Conservation (phyloP, 371 early-diverging fungal genomes). For the Neoconidiobolus thromboides region DNA sequence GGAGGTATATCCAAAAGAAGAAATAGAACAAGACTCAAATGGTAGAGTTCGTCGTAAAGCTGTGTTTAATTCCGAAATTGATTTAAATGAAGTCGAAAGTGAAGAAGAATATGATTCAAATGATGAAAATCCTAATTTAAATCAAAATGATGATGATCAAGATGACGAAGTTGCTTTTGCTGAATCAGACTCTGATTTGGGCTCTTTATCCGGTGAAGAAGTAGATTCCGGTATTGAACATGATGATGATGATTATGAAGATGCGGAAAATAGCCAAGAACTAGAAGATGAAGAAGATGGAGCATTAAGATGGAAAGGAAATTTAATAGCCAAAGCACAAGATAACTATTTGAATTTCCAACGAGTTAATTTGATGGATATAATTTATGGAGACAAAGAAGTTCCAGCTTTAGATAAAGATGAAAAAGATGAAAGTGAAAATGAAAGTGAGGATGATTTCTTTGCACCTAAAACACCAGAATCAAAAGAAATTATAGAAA, state of each 20-base stretch:
- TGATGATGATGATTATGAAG: conserved; percentile 16
- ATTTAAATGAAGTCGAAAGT: too few species aligned
- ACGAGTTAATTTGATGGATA: conserved; percentile 62
- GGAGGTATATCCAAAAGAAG: conserved; percentile 13
- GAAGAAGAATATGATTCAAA: conserved; percentile 7
- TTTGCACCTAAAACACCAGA: conserved; percentile 24
- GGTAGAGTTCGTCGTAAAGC: conserved; percentile 38
- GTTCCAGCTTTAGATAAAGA: background rate
- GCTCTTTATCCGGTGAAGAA: conserved; percentile 17
- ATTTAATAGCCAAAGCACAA: conserved; percentile 44
- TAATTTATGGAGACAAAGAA: conserved; percentile 51
- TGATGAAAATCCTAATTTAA: too few species aligned
- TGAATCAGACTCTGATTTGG: conserved; percentile 50
- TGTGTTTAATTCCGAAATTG: conserved; percentile 14
- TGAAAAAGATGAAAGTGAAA: conserved; percentile 11
- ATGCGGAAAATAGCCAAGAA: conserved; percentile 7
- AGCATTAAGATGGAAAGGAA: conserved; percentile 41
- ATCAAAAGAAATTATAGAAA: conserved; percentile 9
- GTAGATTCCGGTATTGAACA: conserved; percentile 8
- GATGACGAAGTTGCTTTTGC: conserved; percentile 24
- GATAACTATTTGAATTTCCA: conserved; percentile 31
- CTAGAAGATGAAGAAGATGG: conserved; percentile 26
- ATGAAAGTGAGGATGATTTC: conserved; percentile 27
- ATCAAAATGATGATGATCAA: conserved; percentile 16
- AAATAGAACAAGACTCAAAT: conserved; percentile 18